Conservation (phyloP, 2,329 filamentous ascomycete genomes). For the Lecanosticta acicola region DNA sequence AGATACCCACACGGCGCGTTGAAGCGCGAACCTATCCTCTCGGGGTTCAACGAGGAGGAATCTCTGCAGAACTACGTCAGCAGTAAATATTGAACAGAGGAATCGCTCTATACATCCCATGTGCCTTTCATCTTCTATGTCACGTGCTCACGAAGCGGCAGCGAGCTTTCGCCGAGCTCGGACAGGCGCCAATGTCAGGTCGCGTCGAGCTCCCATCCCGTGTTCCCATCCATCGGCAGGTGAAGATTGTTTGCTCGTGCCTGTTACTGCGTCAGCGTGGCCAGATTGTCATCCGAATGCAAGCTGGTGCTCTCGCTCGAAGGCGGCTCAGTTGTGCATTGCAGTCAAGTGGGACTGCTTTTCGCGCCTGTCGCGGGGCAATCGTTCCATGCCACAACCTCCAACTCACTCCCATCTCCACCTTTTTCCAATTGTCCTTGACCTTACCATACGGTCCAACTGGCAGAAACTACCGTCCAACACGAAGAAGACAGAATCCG, state of each 20-base stretch:
- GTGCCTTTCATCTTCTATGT: too few species aligned
- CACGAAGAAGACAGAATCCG: too few species aligned
- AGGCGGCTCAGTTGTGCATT: not conserved
- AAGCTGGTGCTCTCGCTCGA: not conserved
- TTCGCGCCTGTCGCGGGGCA: not conserved
- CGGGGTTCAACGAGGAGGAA: not conserved
- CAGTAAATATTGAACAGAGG: too few species aligned
- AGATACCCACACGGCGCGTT: not conserved
- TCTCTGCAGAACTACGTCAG: not conserved
- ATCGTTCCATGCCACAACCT: constrained; percentile 1
- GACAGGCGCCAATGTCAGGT: too few species aligned
- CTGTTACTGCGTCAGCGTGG: not conserved
- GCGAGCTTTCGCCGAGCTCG: too few species aligned
- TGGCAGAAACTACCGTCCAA: too few species aligned
- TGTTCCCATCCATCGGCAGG: too few species aligned
- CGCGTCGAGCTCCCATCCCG: too few species aligned
- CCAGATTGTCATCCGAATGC: not conserved
- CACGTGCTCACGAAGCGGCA: too few species aligned
- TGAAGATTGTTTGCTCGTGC: too few species aligned
- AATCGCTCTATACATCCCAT: too few species aligned
- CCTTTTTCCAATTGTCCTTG: not conserved
- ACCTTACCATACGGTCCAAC: too few species aligned
- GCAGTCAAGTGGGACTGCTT: not conserved
- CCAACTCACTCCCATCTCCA: not conserved
- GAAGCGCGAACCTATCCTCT: not conserved